Conservation (phyloP, 352 stramenopile genomes). For the Phytophthora kernoviae region DNA sequence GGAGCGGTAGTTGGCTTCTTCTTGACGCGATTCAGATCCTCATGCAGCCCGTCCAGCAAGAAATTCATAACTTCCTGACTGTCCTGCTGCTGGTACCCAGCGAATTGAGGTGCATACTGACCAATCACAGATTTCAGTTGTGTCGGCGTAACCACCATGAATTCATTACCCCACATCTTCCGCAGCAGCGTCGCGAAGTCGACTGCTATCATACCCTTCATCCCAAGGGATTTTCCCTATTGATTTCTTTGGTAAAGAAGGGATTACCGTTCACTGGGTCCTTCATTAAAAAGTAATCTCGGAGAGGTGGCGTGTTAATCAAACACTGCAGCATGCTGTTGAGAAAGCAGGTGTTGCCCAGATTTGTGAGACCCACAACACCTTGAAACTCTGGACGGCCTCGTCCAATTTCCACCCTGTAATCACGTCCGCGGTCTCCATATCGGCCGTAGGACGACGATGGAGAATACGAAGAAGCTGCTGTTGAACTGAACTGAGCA, state of each 20-base stretch:
- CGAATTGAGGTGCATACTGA: constrained; percentile 89
- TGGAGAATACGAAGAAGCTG: constrained; percentile 17
- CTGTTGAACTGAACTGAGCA: constrained; percentile 17
- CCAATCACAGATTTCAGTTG: constrained; percentile 87
- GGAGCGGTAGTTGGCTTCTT: constrained; percentile 80
- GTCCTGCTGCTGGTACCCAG: constrained; percentile 91
- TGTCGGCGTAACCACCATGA: constrained; percentile 75
- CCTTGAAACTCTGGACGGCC: constrained; percentile 60
- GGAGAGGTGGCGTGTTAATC: constrained; percentile 92
- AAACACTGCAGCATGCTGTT: constrained; percentile 93
- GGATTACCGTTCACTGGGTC: constrained; percentile 52
- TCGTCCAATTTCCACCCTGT: constrained; percentile 48
- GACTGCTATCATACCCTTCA: constrained; percentile 93
- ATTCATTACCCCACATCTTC: constrained; percentile 95
- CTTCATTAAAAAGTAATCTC: constrained; percentile 92
- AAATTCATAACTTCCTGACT: constrained; percentile 94
- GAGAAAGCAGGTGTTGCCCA: constrained; percentile 86
- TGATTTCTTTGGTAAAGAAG: constrained; percentile 88
- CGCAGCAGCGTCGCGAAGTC: constrained; percentile 95
- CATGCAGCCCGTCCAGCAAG: constrained; percentile 90
- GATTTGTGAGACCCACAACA: constrained; percentile 78
- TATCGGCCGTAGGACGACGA: constrained; percentile 41
- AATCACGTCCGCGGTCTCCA: constrained; percentile 27
- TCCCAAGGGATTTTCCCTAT: constrained; percentile 95
- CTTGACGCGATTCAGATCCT: constrained; percentile 91